Base-by-base conservation (phyloP, 768 basidiomycete genomes). In the Tulasnella sp. region DNA sequence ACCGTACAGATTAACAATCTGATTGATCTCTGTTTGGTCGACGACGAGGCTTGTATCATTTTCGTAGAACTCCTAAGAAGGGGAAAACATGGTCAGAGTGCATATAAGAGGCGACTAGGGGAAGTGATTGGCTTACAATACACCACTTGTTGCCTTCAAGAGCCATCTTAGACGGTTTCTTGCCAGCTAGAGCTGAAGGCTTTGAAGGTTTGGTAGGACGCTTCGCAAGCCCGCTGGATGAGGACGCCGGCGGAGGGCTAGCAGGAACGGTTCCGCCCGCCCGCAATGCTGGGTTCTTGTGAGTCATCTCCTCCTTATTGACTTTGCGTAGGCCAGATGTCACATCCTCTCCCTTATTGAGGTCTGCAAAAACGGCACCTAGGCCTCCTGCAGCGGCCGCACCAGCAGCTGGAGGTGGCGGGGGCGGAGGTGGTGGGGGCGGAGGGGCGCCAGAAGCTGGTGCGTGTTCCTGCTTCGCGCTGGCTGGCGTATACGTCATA, bases 281-380 rank as follows among this genome's bases (percentile, higher is more conserved):
- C 29, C 96, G 75, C 38, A 99, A 73, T 9, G 83, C 79, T 0
- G 96, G 95, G 67, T 99, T 98, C 78, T 99, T 98, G 76, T 99
- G 96, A 2, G 93, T 97, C 93, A 95, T 94, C 71, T 97, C 86
- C 64, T 88, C 93, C 76, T 84, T 86, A 69, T 93, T 89, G 27
- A 99, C 96, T 70, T 96, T 97, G 65, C 86, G 84, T 66, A 99
- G 71, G 10, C 88, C 84, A 68, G 87, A 88, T 4, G 95, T 98
- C 32, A 99, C 85, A 3, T 85, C 84, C 63, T 84, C 88, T 0
- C 95, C 94, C 43, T 85, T 80, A 68, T 97, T 97, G 48, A 99
- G 73, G 56, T 91, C 81, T 1, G 92, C 90, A 58, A 99, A 94
- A 24, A 99, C 87, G 3, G 88, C 87, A 10, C 82, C 82, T 15